These are phyloP conservation scores for Chaetomium sp. DNA, from an alignment of 2,329 filamentous ascomycete species.

Conservation along the genomic window DNA sequence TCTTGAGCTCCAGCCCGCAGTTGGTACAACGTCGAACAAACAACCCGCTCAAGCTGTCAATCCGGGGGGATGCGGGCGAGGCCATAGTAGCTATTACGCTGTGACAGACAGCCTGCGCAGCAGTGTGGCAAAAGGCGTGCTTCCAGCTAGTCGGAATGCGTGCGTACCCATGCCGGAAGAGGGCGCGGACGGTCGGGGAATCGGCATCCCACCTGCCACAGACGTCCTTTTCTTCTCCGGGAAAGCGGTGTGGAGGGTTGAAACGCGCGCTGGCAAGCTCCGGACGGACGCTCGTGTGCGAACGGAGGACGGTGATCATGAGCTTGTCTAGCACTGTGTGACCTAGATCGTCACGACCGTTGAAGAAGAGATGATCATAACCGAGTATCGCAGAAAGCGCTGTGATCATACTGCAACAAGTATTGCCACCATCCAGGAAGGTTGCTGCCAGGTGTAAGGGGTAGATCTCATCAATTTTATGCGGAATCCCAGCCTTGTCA, in stretches of 20 bases:
- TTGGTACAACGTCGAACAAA: conserved; percentile 3
- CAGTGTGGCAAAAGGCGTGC: conserved; percentile 5
- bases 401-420: background rate
- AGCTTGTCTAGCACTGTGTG: background rate
- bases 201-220: conserved; percentile 9
- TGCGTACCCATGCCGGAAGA: conserved; percentile 2
- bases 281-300: background rate
- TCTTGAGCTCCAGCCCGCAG: conserved; percentile 8
- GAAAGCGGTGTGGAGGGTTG: conserved; percentile 1
- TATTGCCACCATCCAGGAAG: background rate
- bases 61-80: background rate
- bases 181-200: background rate
- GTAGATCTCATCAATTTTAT: background rate
- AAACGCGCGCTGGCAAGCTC: background rate
- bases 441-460: background rate
- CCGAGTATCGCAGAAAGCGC: background rate
- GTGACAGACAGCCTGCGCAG: conserved; percentile 5
- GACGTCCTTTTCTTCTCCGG: conserved; percentile 7
- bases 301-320: background rate
- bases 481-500: background rate
- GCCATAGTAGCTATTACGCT: conserved; percentile 1
- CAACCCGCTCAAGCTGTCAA: conserved; percentile 1
- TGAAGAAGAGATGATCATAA: background rate
- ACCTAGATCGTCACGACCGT: background rate
- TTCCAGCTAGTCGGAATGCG: conserved; percentile 7